Evolutionary conservation across 768 basidiomycete species (phyloP).

Genomic region (Sporobolomyces roseus): DNA sequence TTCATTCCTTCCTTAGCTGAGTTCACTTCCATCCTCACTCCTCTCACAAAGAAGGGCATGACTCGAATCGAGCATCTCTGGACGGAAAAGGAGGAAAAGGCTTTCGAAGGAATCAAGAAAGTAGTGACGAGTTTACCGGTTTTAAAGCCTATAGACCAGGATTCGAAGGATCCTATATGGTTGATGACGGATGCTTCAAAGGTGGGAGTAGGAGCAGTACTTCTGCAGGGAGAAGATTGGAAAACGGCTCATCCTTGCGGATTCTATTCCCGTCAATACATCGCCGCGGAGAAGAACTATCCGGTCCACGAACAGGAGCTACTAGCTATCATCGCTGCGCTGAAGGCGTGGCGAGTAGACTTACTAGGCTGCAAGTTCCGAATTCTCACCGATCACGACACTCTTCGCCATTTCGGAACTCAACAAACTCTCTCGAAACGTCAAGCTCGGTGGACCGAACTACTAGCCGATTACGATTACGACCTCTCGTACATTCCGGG

Average conservation of each 20-base stretch:
- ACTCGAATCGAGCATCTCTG: not conserved
- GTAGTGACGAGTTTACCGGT: not conserved
- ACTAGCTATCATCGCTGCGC: conserved; percentile 12
- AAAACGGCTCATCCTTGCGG: conserved; percentile 10
- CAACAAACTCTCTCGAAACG: conserved; percentile 14
- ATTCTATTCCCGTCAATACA: conserved; percentile 13
- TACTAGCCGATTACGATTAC: conserved; percentile 16
- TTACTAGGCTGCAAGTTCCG: not conserved
- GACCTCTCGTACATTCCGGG: conserved; percentile 10
- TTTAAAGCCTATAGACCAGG: conserved; percentile 1
- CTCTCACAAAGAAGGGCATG: conserved; percentile 8
- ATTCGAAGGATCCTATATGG: conserved; percentile 4
- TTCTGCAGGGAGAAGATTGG: conserved; percentile 15
- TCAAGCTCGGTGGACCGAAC: conserved; percentile 25
- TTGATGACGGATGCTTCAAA: conserved; percentile 20
- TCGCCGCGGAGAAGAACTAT: conserved; percentile 17
- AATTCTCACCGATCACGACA: conserved; percentile 21
- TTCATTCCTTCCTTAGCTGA: not conserved
- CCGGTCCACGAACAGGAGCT: conserved; percentile 28
- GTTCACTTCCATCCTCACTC: not conserved
- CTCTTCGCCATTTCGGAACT: conserved; percentile 18
- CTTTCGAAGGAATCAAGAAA: conserved; percentile 13
- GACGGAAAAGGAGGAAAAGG: not conserved
- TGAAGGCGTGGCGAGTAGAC: conserved; percentile 10
- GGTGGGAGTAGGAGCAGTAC: conserved; percentile 9